phyloP scores from a whole-genome alignment of 331 rosid genomes.

The Ulmus americana region DNA sequence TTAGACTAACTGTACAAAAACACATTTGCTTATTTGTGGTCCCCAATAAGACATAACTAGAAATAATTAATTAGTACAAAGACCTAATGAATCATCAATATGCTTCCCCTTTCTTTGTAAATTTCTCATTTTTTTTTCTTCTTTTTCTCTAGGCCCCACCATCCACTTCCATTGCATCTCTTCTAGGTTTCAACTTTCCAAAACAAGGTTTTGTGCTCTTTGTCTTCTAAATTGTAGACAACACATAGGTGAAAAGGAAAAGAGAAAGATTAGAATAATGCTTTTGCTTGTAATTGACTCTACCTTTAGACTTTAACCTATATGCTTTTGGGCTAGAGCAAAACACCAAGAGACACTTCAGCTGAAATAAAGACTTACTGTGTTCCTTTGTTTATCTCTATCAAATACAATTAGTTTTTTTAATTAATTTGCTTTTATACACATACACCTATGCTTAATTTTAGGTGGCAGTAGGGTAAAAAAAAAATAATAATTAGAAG shows the following conservation, averaged over 20 bases:
- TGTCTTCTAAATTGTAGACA: constrained; percentile 55
- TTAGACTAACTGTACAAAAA: constrained; percentile 19
- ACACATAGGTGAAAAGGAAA: constrained; percentile 21
- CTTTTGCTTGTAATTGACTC: constrained; percentile 26
- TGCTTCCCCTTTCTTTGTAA: constrained; percentile 1
- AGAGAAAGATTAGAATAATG: constrained; percentile 24
- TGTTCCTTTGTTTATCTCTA: constrained; percentile 2
- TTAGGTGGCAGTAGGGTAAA: background rate
- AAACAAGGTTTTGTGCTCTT: constrained; percentile 42
- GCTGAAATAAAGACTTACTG: constrained; percentile 8
- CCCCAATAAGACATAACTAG: constrained; percentile 5
- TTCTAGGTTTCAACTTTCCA: constrained; percentile 44
- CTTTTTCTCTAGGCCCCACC: constrained; percentile 24
- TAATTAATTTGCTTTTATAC: background rate
- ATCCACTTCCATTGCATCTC: constrained; percentile 26
- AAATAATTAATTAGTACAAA: constrained; percentile 6
- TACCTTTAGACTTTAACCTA: constrained; percentile 22
- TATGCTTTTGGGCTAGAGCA: constrained; percentile 18
- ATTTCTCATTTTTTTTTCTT: background rate
- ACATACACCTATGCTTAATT: background rate
- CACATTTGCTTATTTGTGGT: constrained; percentile 14
- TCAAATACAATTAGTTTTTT: constrained; percentile 1
- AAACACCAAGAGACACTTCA: constrained; percentile 19
- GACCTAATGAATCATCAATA: constrained; percentile 6
- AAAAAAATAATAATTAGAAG: background rate